Conservation (phyloP, 441 rosid species). For the Francoa sonchifolia region DNA sequence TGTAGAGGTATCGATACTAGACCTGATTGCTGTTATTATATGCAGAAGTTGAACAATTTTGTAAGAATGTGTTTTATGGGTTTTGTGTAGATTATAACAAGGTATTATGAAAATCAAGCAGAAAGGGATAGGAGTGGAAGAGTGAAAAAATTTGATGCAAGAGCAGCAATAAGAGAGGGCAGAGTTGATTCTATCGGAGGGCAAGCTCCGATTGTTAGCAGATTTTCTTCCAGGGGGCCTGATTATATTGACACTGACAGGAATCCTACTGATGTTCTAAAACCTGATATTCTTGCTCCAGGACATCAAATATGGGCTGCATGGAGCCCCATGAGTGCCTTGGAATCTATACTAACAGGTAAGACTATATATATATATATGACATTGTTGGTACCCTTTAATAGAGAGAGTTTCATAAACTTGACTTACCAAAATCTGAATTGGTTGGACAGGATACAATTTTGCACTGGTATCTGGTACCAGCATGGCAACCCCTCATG, state of each 20-base stretch:
- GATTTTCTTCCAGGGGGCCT: conserved; percentile 61
- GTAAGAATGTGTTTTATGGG: not conserved
- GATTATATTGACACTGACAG: conserved; percentile 27
- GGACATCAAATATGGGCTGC: conserved; percentile 72
- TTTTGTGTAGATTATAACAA: conserved; percentile 28
- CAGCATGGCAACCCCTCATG: conserved; percentile 90
- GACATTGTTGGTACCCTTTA: no score
- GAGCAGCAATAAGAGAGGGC: conserved; percentile 54
- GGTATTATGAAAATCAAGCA: conserved; percentile 54
- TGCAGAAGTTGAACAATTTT: not conserved
- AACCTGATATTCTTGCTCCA: conserved; percentile 59
- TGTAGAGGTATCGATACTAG: no score
- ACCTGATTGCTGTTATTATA: no score
- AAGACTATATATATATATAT: no score
- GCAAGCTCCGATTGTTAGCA: conserved; percentile 43
- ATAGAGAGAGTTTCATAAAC: no score
- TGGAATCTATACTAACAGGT: conserved; percentile 49
- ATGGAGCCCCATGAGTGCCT: conserved; percentile 54
- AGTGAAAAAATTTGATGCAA: conserved; percentile 29
- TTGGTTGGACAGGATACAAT: conserved; percentile 28
- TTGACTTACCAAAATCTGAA: not conserved
- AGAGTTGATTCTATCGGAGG: conserved; percentile 40
- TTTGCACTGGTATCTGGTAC: conserved; percentile 82
- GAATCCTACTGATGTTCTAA: conserved; percentile 37
- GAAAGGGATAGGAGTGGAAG: conserved; percentile 28